Conservation (phyloP, 2,329 filamentous ascomycete species). For the Pyrenophora seminiperda region DNA sequence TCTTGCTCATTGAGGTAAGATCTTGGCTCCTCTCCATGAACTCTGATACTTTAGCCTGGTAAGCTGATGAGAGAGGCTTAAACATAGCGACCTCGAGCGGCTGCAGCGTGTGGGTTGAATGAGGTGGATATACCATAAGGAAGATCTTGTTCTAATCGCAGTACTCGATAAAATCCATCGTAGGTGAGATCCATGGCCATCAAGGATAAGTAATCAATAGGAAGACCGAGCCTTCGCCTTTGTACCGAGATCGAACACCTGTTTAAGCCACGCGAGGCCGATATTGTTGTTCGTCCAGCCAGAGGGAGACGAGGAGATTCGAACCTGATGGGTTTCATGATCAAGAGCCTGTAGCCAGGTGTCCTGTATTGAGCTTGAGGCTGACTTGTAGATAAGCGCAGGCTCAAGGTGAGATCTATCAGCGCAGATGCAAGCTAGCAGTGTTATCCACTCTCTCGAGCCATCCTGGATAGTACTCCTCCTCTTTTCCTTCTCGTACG, state of each 20-base stretch:
- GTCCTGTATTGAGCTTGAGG: too few species aligned
- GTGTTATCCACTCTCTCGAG: conserved; percentile 10
- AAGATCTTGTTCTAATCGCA: not conserved
- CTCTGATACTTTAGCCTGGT: too few species aligned
- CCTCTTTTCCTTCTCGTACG: not conserved
- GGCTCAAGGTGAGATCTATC: conserved; percentile 6
- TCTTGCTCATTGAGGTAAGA: not conserved
- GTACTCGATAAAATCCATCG: not conserved
- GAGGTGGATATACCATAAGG: not conserved
- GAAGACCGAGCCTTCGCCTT: not conserved
- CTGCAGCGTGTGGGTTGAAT: not conserved
- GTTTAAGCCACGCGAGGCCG: not conserved
- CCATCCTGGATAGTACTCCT: conserved; percentile 9
- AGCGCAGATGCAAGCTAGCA: conserved; percentile 19
- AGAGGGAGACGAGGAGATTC: not conserved
- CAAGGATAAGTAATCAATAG: not conserved
- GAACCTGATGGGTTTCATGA: not conserved
- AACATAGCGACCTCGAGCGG: not conserved
- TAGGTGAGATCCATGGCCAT: not conserved
- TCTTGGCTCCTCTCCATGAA: not conserved
- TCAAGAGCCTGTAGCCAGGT: not conserved
- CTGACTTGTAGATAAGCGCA: conserved; percentile 7
- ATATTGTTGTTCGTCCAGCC: not conserved
- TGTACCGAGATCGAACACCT: not conserved
- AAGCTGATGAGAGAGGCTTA: not conserved